Evolutionary conservation across 495 filamentous ascomycete genomes (phyloP).

Genomic region (Xylaria nigripes): DNA sequence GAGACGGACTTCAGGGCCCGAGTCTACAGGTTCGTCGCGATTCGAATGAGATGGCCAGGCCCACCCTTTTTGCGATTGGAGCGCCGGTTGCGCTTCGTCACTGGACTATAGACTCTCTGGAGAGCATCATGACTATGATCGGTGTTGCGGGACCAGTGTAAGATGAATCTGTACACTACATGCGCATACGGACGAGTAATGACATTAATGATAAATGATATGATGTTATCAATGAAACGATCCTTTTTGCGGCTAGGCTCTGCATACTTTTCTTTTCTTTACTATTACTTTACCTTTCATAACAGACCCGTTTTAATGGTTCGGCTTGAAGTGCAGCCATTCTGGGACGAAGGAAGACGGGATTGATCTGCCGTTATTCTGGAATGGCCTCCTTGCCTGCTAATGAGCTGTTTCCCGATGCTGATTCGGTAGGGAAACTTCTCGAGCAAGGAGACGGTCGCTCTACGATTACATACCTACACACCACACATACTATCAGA

Average conservation of each 20-base stretch:
- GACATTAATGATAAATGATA: slow-evolving; percentile 26
- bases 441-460: too few relatives aligned
- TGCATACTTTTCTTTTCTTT: not conserved
- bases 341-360: not conserved
- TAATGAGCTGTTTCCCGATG: too few relatives aligned
- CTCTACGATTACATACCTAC: too few relatives aligned
- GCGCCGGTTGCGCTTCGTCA: not conserved
- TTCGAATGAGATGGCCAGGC: not conserved
- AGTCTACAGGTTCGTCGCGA: not conserved
- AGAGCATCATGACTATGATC: too few relatives aligned
- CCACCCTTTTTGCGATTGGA: not conserved
- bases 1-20: not conserved
- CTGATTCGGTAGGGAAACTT: too few relatives aligned
- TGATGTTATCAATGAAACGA: slow-evolving; percentile 22
- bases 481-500: too few relatives aligned
- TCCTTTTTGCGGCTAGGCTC: slow-evolving; percentile 15
- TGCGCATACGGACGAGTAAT: slow-evolving; percentile 10
- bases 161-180: too few relatives aligned
- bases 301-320: too few relatives aligned
- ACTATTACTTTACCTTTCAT: too few relatives aligned
- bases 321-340: not conserved
- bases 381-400: too few relatives aligned
- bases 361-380: not conserved
- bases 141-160: too few relatives aligned
- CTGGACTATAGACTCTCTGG: not conserved